Evolutionary conservation across 352 stramenopile species (phyloP).

Genomic region (Globisporangium perplexum): DNA sequence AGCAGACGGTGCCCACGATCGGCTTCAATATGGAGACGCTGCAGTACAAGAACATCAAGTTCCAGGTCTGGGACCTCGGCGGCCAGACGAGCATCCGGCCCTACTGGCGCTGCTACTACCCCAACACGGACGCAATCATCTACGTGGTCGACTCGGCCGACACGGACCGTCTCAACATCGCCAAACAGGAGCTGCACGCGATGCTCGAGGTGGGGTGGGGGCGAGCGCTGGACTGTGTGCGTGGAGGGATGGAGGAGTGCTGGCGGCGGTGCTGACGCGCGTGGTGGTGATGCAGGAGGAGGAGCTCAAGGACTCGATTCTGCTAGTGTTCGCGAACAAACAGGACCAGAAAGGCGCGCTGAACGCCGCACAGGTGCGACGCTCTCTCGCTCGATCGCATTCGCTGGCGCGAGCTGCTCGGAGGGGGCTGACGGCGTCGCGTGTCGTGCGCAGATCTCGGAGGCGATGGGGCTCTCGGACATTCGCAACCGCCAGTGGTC

Average conservation of each 20-base stretch:
- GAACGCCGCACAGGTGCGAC: slow-evolving; percentile 75
- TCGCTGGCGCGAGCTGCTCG: neutral
- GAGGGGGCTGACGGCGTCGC: neutral
- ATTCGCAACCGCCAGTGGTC: slow-evolving; percentile 99
- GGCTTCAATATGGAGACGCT: slow-evolving; percentile 96
- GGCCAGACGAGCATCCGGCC: slow-evolving; percentile 99
- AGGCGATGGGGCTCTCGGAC: slow-evolving; percentile 96
- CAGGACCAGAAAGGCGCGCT: slow-evolving; percentile 97
- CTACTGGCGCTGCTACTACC: slow-evolving; percentile 99
- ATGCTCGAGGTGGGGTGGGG: slow-evolving; percentile 90
- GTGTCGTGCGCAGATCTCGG: slow-evolving; percentile 90
- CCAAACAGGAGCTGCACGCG: slow-evolving; percentile 96
- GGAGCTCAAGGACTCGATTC: slow-evolving; percentile 97
- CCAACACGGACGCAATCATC: slow-evolving; percentile 97
- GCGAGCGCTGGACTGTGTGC: neutral
- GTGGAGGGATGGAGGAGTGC: no score
- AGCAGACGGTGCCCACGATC: slow-evolving; percentile 99
- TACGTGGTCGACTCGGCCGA: slow-evolving; percentile 97
- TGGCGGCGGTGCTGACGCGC: neutral
- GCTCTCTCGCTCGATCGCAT: neutral
- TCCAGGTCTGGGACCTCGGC: slow-evolving; percentile 99
- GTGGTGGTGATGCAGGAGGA: slow-evolving; percentile 84
- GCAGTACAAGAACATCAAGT: slow-evolving; percentile 93
- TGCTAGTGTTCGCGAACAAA: slow-evolving; percentile 99
- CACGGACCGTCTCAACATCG: slow-evolving; percentile 95